Evolutionary conservation across 306 rosid genomes (phyloP).

Genomic region (Ormosia semicastrata): DNA sequence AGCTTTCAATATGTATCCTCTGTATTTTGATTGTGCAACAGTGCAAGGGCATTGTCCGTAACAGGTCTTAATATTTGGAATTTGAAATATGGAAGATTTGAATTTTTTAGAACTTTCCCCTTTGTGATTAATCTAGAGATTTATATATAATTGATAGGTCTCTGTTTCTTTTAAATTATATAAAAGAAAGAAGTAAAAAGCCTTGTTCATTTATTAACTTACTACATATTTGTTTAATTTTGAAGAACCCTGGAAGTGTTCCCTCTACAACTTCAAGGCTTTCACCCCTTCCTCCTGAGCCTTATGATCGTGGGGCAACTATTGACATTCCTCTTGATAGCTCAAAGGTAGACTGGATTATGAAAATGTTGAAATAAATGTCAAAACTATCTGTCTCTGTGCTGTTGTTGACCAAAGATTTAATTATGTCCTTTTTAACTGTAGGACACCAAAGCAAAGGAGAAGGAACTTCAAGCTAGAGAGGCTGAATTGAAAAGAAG

Average conservation of each 20-base stretch:
- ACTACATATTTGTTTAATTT: constrained; percentile 22
- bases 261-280: constrained; percentile 64
- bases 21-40: neutral
- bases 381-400: constrained; percentile 6
- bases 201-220: constrained; percentile 10
- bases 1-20: neutral
- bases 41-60: neutral
- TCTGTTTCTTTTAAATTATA: constrained; percentile 17
- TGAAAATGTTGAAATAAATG: constrained; percentile 25
- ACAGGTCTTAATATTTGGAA: neutral
- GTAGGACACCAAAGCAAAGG: constrained; percentile 72
- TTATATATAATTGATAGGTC: constrained; percentile 10
- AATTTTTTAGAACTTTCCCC: neutral
- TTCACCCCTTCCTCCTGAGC: constrained; percentile 83
- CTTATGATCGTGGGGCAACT: constrained; percentile 73
- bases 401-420: constrained; percentile 18
- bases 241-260: constrained; percentile 58
- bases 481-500: constrained; percentile 82
- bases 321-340: constrained; percentile 69
- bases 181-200: neutral
- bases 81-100: neutral
- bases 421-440: constrained; percentile 17
- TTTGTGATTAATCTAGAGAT: neutral
- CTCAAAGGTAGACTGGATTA: constrained; percentile 46
- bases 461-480: constrained; percentile 82